Evolutionary conservation across 1,139 yeast species (phyloP).

Genomic region (Sugiyamaella pinicola): DNA sequence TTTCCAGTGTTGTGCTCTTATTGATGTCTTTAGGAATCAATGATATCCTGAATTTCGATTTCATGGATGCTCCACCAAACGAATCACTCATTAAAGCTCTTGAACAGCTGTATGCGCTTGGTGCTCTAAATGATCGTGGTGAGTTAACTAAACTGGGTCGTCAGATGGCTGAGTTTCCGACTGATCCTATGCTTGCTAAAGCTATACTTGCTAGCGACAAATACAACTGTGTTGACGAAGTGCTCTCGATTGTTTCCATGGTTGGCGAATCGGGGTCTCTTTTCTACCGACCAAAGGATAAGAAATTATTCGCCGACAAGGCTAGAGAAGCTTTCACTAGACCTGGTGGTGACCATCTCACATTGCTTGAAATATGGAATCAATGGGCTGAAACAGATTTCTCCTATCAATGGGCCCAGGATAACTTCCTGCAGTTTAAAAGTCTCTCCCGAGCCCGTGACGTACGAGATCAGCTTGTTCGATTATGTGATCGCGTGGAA

Average conservation of each 20-base stretch:
- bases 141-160: slow-evolving; percentile 76
- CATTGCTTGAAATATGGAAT: slow-evolving; percentile 71
- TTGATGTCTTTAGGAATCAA: slow-evolving; percentile 79
- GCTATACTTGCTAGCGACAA: slow-evolving; percentile 65
- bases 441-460: slow-evolving; percentile 70
- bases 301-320: slow-evolving; percentile 64
- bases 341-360: slow-evolving; percentile 75
- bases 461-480: slow-evolving; percentile 68
- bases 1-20: slow-evolving; percentile 72
- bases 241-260: slow-evolving; percentile 75
- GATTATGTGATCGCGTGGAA: slow-evolving; percentile 64
- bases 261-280: slow-evolving; percentile 76
- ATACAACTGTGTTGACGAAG: slow-evolving; percentile 62
- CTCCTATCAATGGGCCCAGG: slow-evolving; percentile 85
- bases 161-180: slow-evolving; percentile 89
- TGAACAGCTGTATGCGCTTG: slow-evolving; percentile 78
- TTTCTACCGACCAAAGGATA: slow-evolving; percentile 74
- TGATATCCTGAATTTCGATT: slow-evolving; percentile 80
- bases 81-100: slow-evolving; percentile 74
- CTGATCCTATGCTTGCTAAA: slow-evolving; percentile 87
- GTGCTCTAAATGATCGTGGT: slow-evolving; percentile 84
- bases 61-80: slow-evolving; percentile 81
- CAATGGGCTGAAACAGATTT: slow-evolving; percentile 74
- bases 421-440: slow-evolving; percentile 75
- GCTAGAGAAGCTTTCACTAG: slow-evolving; percentile 58